Evolutionary conservation across 116 monocot genomes (phyloP).

Genomic region (Cymodocea nodosa): DNA sequence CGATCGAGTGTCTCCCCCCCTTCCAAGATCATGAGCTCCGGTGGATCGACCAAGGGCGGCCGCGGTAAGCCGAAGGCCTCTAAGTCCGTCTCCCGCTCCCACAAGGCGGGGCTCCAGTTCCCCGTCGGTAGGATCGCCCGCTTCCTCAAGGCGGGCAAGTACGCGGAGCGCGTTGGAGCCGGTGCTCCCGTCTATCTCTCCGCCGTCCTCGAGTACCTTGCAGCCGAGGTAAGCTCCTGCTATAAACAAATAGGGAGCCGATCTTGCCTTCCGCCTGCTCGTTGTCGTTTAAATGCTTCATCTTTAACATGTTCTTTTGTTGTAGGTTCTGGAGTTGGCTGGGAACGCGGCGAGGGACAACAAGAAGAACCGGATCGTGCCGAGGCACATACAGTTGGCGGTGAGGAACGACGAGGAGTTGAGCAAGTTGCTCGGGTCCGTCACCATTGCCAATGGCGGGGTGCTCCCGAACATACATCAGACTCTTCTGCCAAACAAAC

Average conservation of each 20-base stretch:
- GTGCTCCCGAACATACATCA: constrained; percentile 25
- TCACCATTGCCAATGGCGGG: constrained; percentile 24
- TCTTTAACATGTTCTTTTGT: not conserved
- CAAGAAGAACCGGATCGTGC: constrained; percentile 26
- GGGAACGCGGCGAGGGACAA: constrained; percentile 28
- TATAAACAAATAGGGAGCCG: no score
- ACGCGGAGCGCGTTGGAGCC: constrained; percentile 22
- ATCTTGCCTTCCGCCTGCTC: not conserved
- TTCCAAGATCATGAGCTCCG: constrained; percentile 6
- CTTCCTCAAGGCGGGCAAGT: constrained; percentile 27
- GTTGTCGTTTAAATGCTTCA: not conserved
- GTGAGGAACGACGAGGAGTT: constrained; percentile 25
- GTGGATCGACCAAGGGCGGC: constrained; percentile 17
- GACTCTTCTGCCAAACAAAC: constrained; percentile 14
- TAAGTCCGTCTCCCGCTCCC: constrained; percentile 23
- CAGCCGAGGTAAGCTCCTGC: constrained; percentile 10
- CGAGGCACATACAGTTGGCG: constrained; percentile 23
- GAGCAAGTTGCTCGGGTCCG: constrained; percentile 17
- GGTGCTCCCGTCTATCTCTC: constrained; percentile 21
- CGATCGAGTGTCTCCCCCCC: not conserved
- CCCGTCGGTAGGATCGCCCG: constrained; percentile 20
- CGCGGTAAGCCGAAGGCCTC: constrained; percentile 17
- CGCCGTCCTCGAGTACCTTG: constrained; percentile 24
- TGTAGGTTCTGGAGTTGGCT: constrained; percentile 22
- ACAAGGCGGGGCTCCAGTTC: constrained; percentile 24